phyloP scores from a whole-genome alignment of 495 filamentous ascomycete genomes.

The Aspergillus ostianus region DNA sequence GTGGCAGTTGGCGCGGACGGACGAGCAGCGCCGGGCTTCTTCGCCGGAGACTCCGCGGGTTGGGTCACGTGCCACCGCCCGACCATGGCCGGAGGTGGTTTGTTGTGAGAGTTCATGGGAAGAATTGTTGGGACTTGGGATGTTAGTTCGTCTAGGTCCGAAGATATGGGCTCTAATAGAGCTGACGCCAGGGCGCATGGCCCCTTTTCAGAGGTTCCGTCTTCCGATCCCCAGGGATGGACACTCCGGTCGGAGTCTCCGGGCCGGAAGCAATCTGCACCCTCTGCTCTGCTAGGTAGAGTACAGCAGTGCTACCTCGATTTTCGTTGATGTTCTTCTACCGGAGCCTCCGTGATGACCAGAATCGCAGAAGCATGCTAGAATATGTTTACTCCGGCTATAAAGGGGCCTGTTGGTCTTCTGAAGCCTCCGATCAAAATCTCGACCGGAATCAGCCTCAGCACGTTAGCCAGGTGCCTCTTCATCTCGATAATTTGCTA shows the following conservation, averaged over 20 bases:
- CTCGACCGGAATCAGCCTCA: too few species aligned
- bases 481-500: too few species aligned
- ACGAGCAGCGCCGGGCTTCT: not conserved
- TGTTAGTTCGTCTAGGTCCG: not conserved
- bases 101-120: not conserved
- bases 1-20: not conserved
- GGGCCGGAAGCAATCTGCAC: too few species aligned
- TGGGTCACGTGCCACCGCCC: slow-evolving; percentile 5
- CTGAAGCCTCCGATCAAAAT: not conserved
- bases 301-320: too few species aligned
- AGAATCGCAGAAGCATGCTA: not conserved
- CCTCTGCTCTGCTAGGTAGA: too few species aligned
- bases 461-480: too few species aligned
- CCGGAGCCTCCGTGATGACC: not conserved
- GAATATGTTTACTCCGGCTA: not conserved
- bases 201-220: too few species aligned
- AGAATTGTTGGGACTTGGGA: not conserved
- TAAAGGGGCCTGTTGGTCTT: not conserved
- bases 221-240: too few species aligned
- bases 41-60: not conserved
- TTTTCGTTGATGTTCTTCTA: not conserved
- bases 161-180: not conserved
- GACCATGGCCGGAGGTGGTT: not conserved
- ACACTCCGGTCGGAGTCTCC: slow-evolving; percentile 16
- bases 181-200: too few species aligned